phyloP scores from a whole-genome alignment of 176 grass and related monocot genomes.

The Sorghum bicolor region Sorghum_bicolor_NCBIv3 NC_012873.2:55007501-55008000 shows the following conservation, averaged over 20 bases:
- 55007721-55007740: background rate
- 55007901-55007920: background rate
- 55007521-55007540: background rate
- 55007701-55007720: background rate
- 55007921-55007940: background rate
- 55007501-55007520: background rate
- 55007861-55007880: background rate
- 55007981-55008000: background rate
- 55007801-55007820: conserved; percentile 23
- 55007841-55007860: background rate
- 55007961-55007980: background rate
- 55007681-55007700: conserved; percentile 30
- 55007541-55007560: conserved; percentile 36
- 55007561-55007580: conserved; percentile 84
- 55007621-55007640: background rate
- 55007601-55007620: conserved; percentile 45
- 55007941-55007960: background rate
- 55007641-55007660: background rate
- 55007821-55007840: conserved; percentile 24
- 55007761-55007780: conserved; percentile 2
- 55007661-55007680: background rate
- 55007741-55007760: background rate
- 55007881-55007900: conserved; percentile 8
- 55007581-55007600: conserved; percentile 88
- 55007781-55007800: background rate